These are phyloP conservation scores for Podaxis pistillaris DNA, from an alignment of 768 basidiomycete species.

Conservation along the genomic window DNA sequence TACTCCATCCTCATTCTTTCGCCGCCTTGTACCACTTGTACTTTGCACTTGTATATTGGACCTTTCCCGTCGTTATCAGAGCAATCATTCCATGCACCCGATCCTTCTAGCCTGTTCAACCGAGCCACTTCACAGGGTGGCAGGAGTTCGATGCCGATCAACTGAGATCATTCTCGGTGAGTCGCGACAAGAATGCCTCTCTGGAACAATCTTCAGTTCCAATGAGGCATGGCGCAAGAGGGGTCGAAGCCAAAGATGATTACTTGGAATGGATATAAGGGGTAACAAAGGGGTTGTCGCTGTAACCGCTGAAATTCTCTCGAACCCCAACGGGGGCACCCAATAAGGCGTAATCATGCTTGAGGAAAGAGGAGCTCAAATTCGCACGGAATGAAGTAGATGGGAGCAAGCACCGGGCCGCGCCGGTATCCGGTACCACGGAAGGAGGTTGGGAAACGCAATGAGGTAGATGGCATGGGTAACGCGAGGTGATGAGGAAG, in stretches of 20 bases:
- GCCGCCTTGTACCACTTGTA: background rate
- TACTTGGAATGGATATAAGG: background rate
- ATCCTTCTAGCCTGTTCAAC: background rate
- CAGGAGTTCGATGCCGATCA: background rate
- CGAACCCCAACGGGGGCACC: background rate
- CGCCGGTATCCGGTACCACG: background rate
- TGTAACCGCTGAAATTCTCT: background rate
- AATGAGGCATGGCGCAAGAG: constrained; percentile 1
- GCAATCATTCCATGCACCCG: background rate
- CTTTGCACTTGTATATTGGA: constrained; percentile 2
- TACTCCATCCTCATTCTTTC: background rate
- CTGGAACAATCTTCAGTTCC: background rate
- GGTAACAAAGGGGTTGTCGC: background rate
- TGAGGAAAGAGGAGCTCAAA: background rate
- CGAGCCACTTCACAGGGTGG: background rate
- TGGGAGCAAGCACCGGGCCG: background rate
- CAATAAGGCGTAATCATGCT: constrained; percentile 6
- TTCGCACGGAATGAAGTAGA: background rate
- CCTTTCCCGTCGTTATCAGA: background rate
- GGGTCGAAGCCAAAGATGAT: background rate
- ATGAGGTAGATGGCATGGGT: background rate
- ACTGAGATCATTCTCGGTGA: background rate
- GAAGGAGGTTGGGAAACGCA: background rate
- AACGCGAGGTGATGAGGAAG: constrained; percentile 7
- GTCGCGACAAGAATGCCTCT: background rate